Percentiles rank a stretch among this genome's conserved stretches.
These are phyloP conservation scores for Alternaria postmessia DNA, from an alignment of 2,329 filamentous ascomycete species.

Conservation along the genomic window DNA sequence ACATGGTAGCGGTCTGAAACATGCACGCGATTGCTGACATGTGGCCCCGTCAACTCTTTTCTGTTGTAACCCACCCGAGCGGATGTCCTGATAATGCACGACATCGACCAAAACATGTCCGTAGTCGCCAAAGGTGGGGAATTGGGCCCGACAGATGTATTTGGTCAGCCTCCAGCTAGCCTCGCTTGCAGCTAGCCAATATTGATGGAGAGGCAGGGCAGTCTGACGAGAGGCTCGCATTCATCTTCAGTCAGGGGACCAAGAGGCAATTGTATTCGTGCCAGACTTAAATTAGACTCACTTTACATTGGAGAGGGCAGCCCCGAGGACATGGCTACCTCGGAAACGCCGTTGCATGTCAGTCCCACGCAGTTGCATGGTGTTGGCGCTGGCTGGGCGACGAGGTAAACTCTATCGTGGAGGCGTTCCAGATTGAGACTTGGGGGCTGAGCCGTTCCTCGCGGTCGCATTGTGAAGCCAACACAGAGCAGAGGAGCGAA, in stretches of 20 bases:
- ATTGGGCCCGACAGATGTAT: not conserved
- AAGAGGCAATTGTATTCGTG: not conserved
- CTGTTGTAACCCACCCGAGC: not conserved
- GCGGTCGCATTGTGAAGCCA: not conserved
- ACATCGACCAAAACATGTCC: slow-evolving; percentile 6
- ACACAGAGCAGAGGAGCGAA: not conserved
- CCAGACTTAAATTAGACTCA: slow-evolving; percentile 14
- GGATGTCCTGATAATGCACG: slow-evolving; percentile 11
- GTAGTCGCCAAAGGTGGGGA: not conserved
- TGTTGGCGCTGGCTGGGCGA: slow-evolving; percentile 7
- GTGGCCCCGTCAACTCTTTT: not conserved
- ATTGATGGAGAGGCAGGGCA: not conserved
- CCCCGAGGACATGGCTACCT: not conserved
- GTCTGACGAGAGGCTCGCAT: not conserved
- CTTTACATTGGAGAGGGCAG: not conserved
- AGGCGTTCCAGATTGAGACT: slow-evolving; percentile 3
- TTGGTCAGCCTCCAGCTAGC: not conserved
- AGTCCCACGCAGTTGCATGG: not conserved
- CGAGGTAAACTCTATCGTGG: slow-evolving; percentile 4
- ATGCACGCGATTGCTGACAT: slow-evolving; percentile 9
- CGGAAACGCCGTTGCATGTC: not conserved
- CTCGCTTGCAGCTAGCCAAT: not conserved
- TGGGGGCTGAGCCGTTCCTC: not conserved
- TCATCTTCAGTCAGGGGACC: slow-evolving; percentile 1
- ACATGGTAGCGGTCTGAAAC: slow-evolving; percentile 1